phyloP scores from a whole-genome alignment of 139 green algal species.

The Coelastrella sp. region DNA sequence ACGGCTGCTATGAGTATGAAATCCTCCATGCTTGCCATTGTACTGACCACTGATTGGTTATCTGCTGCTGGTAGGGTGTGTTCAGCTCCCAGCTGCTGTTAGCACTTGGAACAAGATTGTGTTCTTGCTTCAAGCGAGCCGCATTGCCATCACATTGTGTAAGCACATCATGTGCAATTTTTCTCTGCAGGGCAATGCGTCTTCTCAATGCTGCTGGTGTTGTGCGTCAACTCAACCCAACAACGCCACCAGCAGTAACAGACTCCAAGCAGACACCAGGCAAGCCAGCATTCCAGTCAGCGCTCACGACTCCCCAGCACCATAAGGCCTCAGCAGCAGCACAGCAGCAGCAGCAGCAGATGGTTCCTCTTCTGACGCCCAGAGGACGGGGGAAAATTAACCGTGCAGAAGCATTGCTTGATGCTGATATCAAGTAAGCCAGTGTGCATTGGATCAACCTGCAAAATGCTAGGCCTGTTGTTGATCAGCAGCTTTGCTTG shows the following conservation, averaged over 20 bases:
- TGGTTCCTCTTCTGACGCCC: conserved; percentile 7
- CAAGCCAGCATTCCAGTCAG: neutral
- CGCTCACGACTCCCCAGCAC: neutral
- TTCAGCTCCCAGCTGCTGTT: no score
- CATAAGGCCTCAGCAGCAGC: neutral
- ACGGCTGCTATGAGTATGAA: no score
- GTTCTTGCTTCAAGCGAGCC: no score
- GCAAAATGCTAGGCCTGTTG: neutral
- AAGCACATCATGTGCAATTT: no score
- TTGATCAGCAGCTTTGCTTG: neutral
- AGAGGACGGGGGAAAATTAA: conserved; percentile 9
- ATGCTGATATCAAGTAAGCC: neutral
- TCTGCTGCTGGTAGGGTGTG: no score
- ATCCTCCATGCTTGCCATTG: no score
- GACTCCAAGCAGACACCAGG: neutral
- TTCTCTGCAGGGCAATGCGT: conserved; percentile 28
- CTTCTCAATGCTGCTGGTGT: conserved; percentile 24
- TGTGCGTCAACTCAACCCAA: neutral
- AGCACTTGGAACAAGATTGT: no score
- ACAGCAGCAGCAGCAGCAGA: conserved; percentile 17
- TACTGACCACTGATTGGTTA: no score
- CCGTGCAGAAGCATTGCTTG: conserved; percentile 30
- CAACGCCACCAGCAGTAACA: neutral
- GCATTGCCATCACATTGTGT: no score
- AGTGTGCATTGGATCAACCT: neutral